A percentile compares a stretch with the other conserved stretches of the same genome.
Evolutionary conservation across 306 rosid species (phyloP).

Genomic region (Inga laurina): DNA sequence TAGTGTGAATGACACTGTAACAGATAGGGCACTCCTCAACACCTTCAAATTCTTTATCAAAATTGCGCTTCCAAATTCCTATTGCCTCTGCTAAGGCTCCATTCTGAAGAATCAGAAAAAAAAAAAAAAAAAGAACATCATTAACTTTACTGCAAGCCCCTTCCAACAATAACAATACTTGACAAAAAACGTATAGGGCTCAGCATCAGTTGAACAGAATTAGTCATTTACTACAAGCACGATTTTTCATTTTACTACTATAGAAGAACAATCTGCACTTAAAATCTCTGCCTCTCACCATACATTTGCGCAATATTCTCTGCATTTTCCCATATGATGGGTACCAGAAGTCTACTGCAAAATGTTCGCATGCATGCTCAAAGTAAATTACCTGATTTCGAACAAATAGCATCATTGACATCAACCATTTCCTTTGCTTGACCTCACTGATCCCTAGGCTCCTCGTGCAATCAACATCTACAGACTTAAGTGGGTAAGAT

Average conservation of each 20-base stretch:
- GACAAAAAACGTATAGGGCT: background rate
- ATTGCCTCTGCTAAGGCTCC: slow-evolving; percentile 97
- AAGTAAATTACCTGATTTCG: slow-evolving; percentile 80
- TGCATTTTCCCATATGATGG: slow-evolving; percentile 14
- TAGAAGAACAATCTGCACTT: background rate
- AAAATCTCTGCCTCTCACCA: background rate
- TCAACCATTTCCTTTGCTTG: slow-evolving; percentile 93
- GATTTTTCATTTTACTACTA: background rate
- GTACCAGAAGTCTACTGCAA: slow-evolving; percentile 7
- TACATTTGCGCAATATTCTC: background rate
- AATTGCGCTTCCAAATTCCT: slow-evolving; percentile 89
- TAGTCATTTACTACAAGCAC: slow-evolving; percentile 19
- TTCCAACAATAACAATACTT: slow-evolving; percentile 16
- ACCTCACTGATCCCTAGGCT: slow-evolving; percentile 90
- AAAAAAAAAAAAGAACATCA: slow-evolving; percentile 6
- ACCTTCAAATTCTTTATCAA: slow-evolving; percentile 97
- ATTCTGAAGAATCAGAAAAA: slow-evolving; percentile 61
- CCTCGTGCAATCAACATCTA: slow-evolving; percentile 89
- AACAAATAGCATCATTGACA: slow-evolving; percentile 90
- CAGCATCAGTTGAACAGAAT: background rate
- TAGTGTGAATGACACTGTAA: slow-evolving; percentile 93
- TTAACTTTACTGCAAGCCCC: slow-evolving; percentile 13
- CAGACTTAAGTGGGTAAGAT: slow-evolving; percentile 86
- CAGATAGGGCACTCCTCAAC: slow-evolving; percentile 98
- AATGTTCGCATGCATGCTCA: background rate